Percentiles rank a stretch among this genome's conserved stretches.
Evolutionary conservation across 495 filamentous ascomycete species (phyloP).

Genomic region (Saxophila tyrrhenica): DNA sequence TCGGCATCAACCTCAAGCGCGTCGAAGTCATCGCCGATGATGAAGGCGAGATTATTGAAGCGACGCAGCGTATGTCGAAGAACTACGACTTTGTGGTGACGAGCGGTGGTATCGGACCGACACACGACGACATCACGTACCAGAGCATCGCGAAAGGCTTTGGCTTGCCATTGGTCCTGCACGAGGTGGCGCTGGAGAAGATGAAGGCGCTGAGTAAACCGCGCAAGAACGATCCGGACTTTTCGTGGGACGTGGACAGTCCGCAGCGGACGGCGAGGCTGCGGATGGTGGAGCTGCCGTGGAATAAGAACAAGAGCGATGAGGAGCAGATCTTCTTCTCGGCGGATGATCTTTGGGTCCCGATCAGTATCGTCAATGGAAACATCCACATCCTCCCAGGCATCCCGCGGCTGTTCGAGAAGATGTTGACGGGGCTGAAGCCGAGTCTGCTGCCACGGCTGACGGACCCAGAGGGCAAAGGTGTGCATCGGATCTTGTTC

Average conservation of each 20-base stretch:
- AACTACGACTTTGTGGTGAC: slow-evolving; percentile 92
- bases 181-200: slow-evolving; percentile 59
- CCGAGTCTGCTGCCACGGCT: slow-evolving; percentile 55
- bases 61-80: slow-evolving; percentile 68
- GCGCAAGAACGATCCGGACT: slow-evolving; percentile 58
- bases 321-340: slow-evolving; percentile 68
- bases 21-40: slow-evolving; percentile 91
- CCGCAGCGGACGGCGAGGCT: slow-evolving; percentile 66
- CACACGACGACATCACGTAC: slow-evolving; percentile 98
- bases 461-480: slow-evolving; percentile 66
- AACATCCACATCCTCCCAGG: slow-evolving; percentile 92
- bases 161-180: slow-evolving; percentile 58
- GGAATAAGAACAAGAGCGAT: slow-evolving; percentile 51
- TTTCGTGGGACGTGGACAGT: slow-evolving; percentile 76
- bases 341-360: slow-evolving; percentile 79
- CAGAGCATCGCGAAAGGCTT: slow-evolving; percentile 87
- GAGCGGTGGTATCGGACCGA: slow-evolving; percentile 87
- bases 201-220: slow-evolving; percentile 74
- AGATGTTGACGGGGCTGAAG: slow-evolving; percentile 64
- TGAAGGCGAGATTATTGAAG: slow-evolving; percentile 80
- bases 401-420: slow-evolving; percentile 72
- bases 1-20: slow-evolving; percentile 80
- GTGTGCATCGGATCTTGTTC: slow-evolving; percentile 63
- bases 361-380: slow-evolving; percentile 72
- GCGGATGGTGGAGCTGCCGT: slow-evolving; percentile 80